Percentiles rank a stretch among this genome's conserved stretches.
These are phyloP conservation scores for Neurospora sp. DNA, from an alignment of 495 filamentous ascomycete genomes.

Conservation along the genomic window DNA sequence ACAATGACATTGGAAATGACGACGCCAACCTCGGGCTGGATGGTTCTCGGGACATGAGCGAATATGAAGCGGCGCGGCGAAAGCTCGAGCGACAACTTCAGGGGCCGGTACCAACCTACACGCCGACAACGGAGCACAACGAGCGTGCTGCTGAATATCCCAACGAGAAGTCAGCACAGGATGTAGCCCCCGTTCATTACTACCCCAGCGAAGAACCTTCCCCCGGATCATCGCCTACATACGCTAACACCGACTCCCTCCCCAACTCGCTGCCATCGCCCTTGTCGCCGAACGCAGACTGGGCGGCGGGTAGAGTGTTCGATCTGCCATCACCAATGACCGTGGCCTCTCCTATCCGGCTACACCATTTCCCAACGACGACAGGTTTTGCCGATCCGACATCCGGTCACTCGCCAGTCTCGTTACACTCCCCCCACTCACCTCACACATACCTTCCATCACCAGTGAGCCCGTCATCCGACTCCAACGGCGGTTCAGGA, in stretches of 20 bases:
- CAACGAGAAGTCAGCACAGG: conserved; percentile 27
- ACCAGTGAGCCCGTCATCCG: conserved; percentile 22
- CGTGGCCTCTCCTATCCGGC: conserved; percentile 18
- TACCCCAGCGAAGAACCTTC: conserved; percentile 28
- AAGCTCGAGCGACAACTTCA: conserved; percentile 36
- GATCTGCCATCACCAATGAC: conserved; percentile 33
- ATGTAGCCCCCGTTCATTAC: conserved; percentile 29
- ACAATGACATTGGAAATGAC: conserved; percentile 21
- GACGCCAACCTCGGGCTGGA: conserved; percentile 26
- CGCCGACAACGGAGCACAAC: conserved; percentile 4
- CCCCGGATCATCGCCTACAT: conserved; percentile 31
- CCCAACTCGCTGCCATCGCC: conserved; percentile 35
- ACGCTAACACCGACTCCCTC: conserved; percentile 27
- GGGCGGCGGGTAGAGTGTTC: conserved; percentile 22
- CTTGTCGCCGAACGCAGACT: conserved; percentile 32
- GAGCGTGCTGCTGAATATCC: neutral
- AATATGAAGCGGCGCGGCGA: conserved; percentile 33
- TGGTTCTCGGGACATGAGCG: conserved; percentile 14
- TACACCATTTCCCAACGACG: conserved; percentile 6
- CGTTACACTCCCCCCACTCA: conserved; percentile 19
- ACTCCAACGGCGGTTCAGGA: conserved; percentile 18
- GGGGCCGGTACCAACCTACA: conserved; percentile 28
- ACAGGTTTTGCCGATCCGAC: conserved; percentile 14
- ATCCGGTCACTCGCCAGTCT: conserved; percentile 26
- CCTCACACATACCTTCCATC: conserved; percentile 21